These are phyloP conservation scores for Huntiella omanensis DNA, from an alignment of 2,329 filamentous ascomycete genomes.

Conservation along the genomic window DNA sequence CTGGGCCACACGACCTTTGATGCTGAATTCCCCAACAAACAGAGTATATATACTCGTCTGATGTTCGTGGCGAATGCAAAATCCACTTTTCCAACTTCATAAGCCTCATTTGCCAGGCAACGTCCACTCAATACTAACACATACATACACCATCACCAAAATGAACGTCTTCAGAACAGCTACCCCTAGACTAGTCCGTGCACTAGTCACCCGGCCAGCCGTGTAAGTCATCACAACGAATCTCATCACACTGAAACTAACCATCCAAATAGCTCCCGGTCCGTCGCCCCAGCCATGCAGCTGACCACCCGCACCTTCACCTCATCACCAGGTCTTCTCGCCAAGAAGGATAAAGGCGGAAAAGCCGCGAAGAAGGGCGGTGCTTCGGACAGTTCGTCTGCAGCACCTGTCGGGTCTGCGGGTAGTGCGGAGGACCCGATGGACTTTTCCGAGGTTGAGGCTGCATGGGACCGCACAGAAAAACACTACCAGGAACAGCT, in stretches of 20 bases:
- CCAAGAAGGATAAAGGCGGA: slow-evolving; percentile 20
- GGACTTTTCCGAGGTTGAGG: slow-evolving; percentile 29
- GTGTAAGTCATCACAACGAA: slow-evolving; percentile 3
- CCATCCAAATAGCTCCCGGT: not conserved
- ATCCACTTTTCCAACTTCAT: not conserved
- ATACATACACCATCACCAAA: not conserved
- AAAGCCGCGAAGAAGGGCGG: slow-evolving; percentile 12
- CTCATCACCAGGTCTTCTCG: slow-evolving; percentile 18
- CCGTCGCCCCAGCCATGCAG: not conserved
- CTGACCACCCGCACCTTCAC: slow-evolving; percentile 12
- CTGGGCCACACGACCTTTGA: slow-evolving; percentile 20
- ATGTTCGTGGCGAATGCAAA: not conserved
- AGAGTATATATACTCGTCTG: too few relatives aligned
- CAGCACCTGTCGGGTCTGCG: slow-evolving; percentile 13
- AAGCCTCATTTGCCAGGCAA: not conserved
- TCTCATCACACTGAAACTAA: not conserved
- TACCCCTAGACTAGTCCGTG: slow-evolving; percentile 1
- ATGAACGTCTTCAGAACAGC: slow-evolving; percentile 5
- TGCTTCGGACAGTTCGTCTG: slow-evolving; percentile 12
- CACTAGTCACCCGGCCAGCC: not conserved
- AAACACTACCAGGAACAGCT: slow-evolving; percentile 23
- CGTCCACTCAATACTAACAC: not conserved
- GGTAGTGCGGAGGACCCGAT: slow-evolving; percentile 22
- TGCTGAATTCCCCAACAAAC: too few relatives aligned
- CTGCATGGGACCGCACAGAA: slow-evolving; percentile 24